A percentile compares a stretch with the other conserved stretches of the same genome.
These are phyloP conservation scores for Aspergillus tubingensis DNA, from an alignment of 2,329 filamentous ascomycete species.

Conservation along the genomic window DNA sequence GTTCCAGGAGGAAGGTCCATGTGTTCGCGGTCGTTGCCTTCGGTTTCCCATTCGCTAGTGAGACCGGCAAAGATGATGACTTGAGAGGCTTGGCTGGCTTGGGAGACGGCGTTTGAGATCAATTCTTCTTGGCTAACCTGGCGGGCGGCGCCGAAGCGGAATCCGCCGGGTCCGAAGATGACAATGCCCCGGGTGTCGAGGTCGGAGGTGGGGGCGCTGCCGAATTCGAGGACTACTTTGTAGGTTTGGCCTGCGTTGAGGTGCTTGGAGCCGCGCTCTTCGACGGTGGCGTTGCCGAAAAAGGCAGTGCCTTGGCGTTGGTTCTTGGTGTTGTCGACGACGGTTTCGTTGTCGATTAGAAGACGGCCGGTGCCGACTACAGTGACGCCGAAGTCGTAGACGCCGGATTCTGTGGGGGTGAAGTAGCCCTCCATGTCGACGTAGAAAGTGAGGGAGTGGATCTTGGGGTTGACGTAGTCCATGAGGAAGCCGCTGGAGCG, in stretches of 20 bases:
- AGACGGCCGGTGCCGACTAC: constrained; percentile 68
- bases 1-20: constrained; percentile 60
- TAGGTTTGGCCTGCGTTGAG: constrained; percentile 64
- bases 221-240: constrained; percentile 61
- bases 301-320: constrained; percentile 65
- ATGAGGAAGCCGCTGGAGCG: constrained; percentile 51
- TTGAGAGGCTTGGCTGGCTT: constrained; percentile 71
- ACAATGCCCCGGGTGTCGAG: constrained; percentile 53
- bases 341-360: constrained; percentile 62
- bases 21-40: constrained; percentile 63
- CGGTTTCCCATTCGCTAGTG: constrained; percentile 79
- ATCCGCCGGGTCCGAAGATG: constrained; percentile 60
- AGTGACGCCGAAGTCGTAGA: constrained; percentile 67
- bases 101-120: constrained; percentile 65
- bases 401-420: constrained; percentile 60
- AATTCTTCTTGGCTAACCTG: constrained; percentile 60
- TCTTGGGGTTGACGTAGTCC: constrained; percentile 57
- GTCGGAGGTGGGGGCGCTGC: constrained; percentile 60
- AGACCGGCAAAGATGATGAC: constrained; percentile 77
- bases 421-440: constrained; percentile 63
- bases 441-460: constrained; percentile 58
- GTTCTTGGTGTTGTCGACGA: constrained; percentile 67
- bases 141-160: constrained; percentile 63
- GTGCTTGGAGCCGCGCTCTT: constrained; percentile 61
- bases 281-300: constrained; percentile 64